phyloP scores from a whole-genome alignment of 257 asterid genomes.

The Solanum lycopersicoides region DNA sequence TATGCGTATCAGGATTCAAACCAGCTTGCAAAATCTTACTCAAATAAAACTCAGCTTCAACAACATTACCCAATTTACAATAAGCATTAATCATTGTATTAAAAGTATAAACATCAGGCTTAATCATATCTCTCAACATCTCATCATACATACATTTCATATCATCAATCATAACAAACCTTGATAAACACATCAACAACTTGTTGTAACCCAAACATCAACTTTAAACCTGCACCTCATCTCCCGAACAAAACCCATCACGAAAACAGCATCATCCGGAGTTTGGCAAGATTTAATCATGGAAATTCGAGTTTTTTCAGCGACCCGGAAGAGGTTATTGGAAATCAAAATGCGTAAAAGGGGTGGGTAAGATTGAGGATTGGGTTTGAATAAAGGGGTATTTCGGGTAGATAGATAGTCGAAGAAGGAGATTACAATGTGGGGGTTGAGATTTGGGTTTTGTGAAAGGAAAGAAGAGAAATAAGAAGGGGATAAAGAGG shows the following conservation, averaged over 20 bases:
- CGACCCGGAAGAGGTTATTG: conserved; percentile 28
- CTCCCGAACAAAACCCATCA: conserved; percentile 22
- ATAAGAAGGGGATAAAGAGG: conserved; percentile 34
- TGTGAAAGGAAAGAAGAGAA: conserved; percentile 35
- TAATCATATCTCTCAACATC: conserved; percentile 46
- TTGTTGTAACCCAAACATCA: conserved; percentile 41
- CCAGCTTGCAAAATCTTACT: conserved; percentile 52
- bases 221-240: conserved; percentile 34
- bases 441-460: conserved; percentile 50
- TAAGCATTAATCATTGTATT: conserved; percentile 60
- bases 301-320: conserved; percentile 26
- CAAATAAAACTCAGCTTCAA: conserved; percentile 39
- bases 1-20: conserved; percentile 56
- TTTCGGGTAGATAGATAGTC: conserved; percentile 14
- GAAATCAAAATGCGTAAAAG: conserved; percentile 34
- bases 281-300: conserved; percentile 47
- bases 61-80: conserved; percentile 56
- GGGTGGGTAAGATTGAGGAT: conserved; percentile 27
- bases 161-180: conserved; percentile 48
- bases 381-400: conserved; percentile 45
- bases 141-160: conserved; percentile 51
- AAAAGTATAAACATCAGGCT: conserved; percentile 61
- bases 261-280: conserved; percentile 24
- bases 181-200: conserved; percentile 44
- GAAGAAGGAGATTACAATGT: conserved; percentile 38